Evolutionary conservation across 768 basidiomycete genomes (phyloP).

Genomic region (Boletus tylopilopsis): DNA sequence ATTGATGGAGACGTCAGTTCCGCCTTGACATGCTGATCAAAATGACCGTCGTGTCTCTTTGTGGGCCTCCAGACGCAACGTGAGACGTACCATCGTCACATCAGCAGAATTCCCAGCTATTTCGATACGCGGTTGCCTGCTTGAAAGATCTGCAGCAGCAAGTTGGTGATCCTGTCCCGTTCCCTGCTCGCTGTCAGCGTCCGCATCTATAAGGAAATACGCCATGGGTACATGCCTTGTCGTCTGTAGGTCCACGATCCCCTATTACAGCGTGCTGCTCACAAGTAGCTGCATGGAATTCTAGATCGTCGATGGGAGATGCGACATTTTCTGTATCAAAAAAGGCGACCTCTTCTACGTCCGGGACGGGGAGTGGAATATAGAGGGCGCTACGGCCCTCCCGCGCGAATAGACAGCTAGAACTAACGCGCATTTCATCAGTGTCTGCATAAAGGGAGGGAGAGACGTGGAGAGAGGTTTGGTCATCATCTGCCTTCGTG

Average conservation of each 20-base stretch:
- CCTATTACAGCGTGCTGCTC: not conserved
- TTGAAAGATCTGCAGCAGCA: not conserved
- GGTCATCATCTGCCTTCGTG: not conserved
- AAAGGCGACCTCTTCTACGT: constrained; percentile 13
- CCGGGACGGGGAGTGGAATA: constrained; percentile 15
- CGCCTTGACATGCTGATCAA: not conserved
- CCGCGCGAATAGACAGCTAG: not conserved
- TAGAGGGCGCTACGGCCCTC: constrained; percentile 1
- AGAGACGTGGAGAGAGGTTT: not conserved
- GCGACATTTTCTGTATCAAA: constrained; percentile 6
- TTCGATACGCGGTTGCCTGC: not conserved
- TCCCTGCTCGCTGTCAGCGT: constrained; percentile 1
- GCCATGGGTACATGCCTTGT: not conserved
- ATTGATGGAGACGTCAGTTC: not conserved
- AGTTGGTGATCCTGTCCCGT: constrained; percentile 1
- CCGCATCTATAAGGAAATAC: not conserved
- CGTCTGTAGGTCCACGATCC: not conserved
- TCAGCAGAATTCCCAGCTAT: not conserved
- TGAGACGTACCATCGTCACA: constrained; percentile 5
- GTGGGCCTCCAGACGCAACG: not conserved
- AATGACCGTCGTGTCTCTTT: not conserved
- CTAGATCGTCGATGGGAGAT: not conserved
- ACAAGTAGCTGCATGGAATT: not conserved
- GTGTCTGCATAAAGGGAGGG: not conserved
- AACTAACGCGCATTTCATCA: not conserved